A percentile compares a stretch with the other conserved stretches of the same genome.
Conservation (phyloP, 2,329 filamentous ascomycete species). For the Trichoderma sp. region DNA sequence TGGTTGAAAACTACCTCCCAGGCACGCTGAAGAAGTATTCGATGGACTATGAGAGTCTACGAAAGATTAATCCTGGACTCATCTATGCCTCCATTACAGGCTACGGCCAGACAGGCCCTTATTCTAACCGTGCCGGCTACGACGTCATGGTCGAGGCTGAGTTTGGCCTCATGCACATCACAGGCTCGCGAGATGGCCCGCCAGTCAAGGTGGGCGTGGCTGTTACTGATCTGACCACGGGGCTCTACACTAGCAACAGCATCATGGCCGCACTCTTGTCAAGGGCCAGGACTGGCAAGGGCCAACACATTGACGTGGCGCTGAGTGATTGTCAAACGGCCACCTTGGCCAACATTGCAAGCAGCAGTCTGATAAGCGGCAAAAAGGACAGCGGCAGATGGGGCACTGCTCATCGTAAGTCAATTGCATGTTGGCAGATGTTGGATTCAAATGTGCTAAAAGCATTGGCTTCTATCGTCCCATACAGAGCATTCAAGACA, state of each 20-base stretch:
- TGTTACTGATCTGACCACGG: slow-evolving; percentile 93
- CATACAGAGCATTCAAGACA: slow-evolving; percentile 82
- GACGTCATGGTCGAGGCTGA: slow-evolving; percentile 99
- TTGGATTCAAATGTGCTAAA: background rate
- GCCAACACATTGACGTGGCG: slow-evolving; percentile 90
- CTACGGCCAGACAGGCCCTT: slow-evolving; percentile 94
- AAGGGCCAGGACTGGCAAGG: slow-evolving; percentile 70
- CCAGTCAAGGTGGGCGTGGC: slow-evolving; percentile 98
- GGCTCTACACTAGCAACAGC: slow-evolving; percentile 90
- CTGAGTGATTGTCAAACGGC: slow-evolving; percentile 95
- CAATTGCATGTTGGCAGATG: background rate
- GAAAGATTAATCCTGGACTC: slow-evolving; percentile 77
- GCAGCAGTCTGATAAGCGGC: slow-evolving; percentile 85
- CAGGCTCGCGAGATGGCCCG: slow-evolving; percentile 80
- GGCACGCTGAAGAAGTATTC: slow-evolving; percentile 86
- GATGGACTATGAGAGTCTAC: slow-evolving; percentile 83
- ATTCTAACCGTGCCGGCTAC: slow-evolving; percentile 84
- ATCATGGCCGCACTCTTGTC: slow-evolving; percentile 92
- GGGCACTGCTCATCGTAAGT: slow-evolving; percentile 90
- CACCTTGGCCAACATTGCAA: slow-evolving; percentile 92
- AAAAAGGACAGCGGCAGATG: slow-evolving; percentile 85
- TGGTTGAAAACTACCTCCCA: slow-evolving; percentile 97
- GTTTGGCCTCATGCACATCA: slow-evolving; percentile 98
- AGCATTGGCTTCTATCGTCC: slow-evolving; percentile 78
- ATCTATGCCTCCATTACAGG: slow-evolving; percentile 97